phyloP scores from a whole-genome alignment of 2,329 filamentous ascomycete species.

The Colletotrichum chlorophyti region DNA sequence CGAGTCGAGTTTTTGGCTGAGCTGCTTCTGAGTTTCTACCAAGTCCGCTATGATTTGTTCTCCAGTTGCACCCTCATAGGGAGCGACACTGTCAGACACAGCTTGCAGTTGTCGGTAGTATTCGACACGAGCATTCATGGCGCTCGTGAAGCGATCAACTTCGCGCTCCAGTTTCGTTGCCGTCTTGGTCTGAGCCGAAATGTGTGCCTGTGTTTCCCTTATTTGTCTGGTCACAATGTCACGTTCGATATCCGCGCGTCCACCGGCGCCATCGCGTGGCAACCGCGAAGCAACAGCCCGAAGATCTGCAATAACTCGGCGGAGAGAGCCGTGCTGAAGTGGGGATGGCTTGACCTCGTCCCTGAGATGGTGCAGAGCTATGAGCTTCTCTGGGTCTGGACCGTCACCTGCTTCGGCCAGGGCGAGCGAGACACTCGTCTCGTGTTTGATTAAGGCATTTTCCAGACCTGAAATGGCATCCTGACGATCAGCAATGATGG shows the following conservation, averaged over 20 bases:
- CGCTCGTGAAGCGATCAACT: conserved; percentile 74
- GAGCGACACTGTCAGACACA: conserved; percentile 86
- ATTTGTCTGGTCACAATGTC: conserved; percentile 70
- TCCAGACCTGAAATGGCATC: conserved; percentile 77
- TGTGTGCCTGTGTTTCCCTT: conserved; percentile 61
- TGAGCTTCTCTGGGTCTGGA: conserved; percentile 70
- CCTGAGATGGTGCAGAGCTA: conserved; percentile 59
- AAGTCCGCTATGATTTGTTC: conserved; percentile 54
- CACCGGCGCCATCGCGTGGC: conserved; percentile 57
- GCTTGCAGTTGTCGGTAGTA: conserved; percentile 91
- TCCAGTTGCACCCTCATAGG: conserved; percentile 70
- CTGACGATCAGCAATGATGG: conserved; percentile 79
- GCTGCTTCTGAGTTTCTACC: conserved; percentile 53
- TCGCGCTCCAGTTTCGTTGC: conserved; percentile 67
- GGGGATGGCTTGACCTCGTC: conserved; percentile 54
- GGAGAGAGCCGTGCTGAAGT: conserved; percentile 65
- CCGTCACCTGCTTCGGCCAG: conserved; percentile 70
- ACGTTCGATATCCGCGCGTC: conserved; percentile 59
- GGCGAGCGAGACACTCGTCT: conserved; percentile 67
- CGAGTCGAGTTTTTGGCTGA: conserved; percentile 65
- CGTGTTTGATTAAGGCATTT: conserved; percentile 78
- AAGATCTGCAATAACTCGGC: conserved; percentile 73
- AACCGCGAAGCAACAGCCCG: conserved; percentile 69
- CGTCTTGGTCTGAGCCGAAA: conserved; percentile 59
- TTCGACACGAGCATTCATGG: conserved; percentile 86